Evolutionary conservation across 805 yeast species (phyloP), one percentile per base, ranked within the genome.

Genomic region (Spathaspora boniae): DNA sequence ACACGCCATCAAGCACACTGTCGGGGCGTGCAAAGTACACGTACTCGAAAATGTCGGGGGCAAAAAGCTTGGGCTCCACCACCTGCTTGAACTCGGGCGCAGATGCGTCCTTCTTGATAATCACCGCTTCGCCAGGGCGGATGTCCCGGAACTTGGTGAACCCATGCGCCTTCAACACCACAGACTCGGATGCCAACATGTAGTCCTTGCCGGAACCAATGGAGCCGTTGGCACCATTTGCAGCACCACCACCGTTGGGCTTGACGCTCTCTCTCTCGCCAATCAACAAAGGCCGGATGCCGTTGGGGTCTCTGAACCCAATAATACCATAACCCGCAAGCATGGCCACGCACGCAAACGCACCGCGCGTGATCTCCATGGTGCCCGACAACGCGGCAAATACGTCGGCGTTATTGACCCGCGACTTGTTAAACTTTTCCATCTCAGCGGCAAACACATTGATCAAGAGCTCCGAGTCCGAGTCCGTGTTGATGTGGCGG

Each of bases 1-100:
- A 84, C 30, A 93, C 84, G n/a, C 98, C 98, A 60, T 93, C 98
- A 43, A 89, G 63, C 19, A 93, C 95, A 27, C 95, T 82, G 58
- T 93, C 98, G 0, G 98, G 97, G 57, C 98, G 80, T 12, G 98
- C 98, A 69, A 93, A 93, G 65, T 93, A 93, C 30, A 93, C 98
- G 58, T 89, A 93, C 64, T 93, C 98, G 52, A 93, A 93, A 44
- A 93, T 80, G 65, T 94, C 98, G 6, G 98, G 98, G 11, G 96
- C 81, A 62, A 88, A 89, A 2, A 82, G 64, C 55, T 72, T 70
- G 44, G 81, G 74, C 43, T 84, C 82, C 6, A 82, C 93, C 30
- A 91, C 88, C 65, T 93, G 98, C 48, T 77, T 78, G 60, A 85
- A 81, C 58, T 86, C 88, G 33, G 59, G 59, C 60, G 77, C 68